Percentiles rank a stretch among this genome's conserved stretches.
Conservation (phyloP, 2,329 filamentous ascomycete species). For the Torrubiella hemipterigena region DNA sequence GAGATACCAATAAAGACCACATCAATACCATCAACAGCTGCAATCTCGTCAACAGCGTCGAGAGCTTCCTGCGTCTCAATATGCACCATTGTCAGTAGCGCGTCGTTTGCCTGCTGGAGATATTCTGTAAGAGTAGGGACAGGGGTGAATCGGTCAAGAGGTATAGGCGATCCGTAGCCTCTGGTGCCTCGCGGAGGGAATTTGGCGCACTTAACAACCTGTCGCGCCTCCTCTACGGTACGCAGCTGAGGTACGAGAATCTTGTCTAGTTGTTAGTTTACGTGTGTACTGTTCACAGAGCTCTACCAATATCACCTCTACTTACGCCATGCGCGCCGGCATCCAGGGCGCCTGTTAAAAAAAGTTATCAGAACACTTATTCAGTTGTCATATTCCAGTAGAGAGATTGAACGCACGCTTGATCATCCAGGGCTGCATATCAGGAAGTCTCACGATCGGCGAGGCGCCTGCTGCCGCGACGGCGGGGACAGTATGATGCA, state of each 20-base stretch:
- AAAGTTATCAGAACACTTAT: slow-evolving; percentile 1
- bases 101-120: slow-evolving; percentile 34
- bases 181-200: slow-evolving; percentile 36
- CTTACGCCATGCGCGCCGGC: slow-evolving; percentile 40
- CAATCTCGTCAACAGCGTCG: slow-evolving; percentile 48
- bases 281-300: not conserved
- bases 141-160: slow-evolving; percentile 27
- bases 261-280: slow-evolving; percentile 9
- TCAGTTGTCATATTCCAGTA: slow-evolving; percentile 2
- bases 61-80: slow-evolving; percentile 55
- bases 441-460: slow-evolving; percentile 41
- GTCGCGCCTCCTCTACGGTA: slow-evolving; percentile 30
- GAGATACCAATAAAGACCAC: slow-evolving; percentile 55
- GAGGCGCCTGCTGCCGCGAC: slow-evolving; percentile 39
- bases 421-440: slow-evolving; percentile 42
- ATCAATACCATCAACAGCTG: slow-evolving; percentile 46
- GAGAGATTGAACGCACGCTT: no score
- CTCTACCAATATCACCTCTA: not conserved
- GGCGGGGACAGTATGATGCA: no score
- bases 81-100: slow-evolving; percentile 52
- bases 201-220: slow-evolving; percentile 34
- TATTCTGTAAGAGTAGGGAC: slow-evolving; percentile 35
- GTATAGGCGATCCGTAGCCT: slow-evolving; percentile 37
- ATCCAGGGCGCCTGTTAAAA: slow-evolving; percentile 12
- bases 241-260: slow-evolving; percentile 33